phyloP scores from a whole-genome alignment of 441 rosid species.

The Erysimum pusillum region DNA sequence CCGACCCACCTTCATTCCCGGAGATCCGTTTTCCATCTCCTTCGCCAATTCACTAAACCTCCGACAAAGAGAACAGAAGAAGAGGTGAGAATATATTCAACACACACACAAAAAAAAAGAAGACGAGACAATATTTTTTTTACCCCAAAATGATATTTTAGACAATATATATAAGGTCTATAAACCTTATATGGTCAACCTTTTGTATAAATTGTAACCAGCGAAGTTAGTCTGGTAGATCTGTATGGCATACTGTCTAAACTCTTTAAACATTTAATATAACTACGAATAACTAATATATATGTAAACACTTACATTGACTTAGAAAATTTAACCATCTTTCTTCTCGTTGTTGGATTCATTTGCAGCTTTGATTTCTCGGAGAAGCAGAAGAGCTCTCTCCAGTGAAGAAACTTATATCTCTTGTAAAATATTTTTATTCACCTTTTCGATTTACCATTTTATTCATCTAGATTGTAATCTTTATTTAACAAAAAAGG shows the following conservation, averaged over 20 bases:
- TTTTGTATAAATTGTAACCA: neutral
- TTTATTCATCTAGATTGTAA: neutral
- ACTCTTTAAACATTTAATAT: neutral
- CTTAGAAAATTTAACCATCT: conserved; percentile 5
- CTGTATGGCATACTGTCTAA: neutral
- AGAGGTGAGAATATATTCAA: neutral
- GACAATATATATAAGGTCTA: neutral
- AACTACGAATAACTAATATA: neutral
- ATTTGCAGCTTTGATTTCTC: conserved; percentile 20
- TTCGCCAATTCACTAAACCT: neutral
- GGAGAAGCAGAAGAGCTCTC: conserved; percentile 8
- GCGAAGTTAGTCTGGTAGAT: neutral
- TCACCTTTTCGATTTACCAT: neutral
- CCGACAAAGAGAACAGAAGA: neutral
- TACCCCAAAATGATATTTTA: neutral
- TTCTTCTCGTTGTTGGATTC: conserved; percentile 21
- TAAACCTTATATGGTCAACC: neutral
- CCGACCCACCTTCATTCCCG: conserved; percentile 4
- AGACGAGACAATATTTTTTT: neutral
- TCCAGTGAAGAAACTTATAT: conserved; percentile 4
- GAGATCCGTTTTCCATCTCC: conserved; percentile 8
- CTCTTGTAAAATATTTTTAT: neutral
- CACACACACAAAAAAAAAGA: neutral
- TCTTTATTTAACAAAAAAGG: neutral
- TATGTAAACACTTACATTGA: conserved; percentile 9